Percentiles rank a stretch among this genome's conserved stretches.
Evolutionary conservation across 2,329 filamentous ascomycete genomes (phyloP).

Genomic region (Ascochyta viciae-villosae): DNA sequence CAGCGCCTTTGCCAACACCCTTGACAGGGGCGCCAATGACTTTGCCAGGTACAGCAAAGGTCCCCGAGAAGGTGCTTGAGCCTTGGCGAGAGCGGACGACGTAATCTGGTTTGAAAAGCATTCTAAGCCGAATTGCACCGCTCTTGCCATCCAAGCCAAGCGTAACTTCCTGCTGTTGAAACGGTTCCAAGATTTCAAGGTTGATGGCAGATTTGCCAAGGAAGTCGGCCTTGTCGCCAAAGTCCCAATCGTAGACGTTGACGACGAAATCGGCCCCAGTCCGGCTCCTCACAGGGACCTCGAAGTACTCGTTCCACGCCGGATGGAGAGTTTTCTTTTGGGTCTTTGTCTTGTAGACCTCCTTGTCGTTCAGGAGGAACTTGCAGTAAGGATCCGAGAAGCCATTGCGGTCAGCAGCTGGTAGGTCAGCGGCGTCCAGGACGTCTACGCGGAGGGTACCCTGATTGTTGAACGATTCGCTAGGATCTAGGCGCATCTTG

Average conservation of each 20-base stretch:
- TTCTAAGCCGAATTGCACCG: slow-evolving; percentile 78
- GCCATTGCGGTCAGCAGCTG: slow-evolving; percentile 92
- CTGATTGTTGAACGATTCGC: slow-evolving; percentile 99
- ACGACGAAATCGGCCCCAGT: slow-evolving; percentile 84
- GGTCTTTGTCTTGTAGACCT: slow-evolving; percentile 92
- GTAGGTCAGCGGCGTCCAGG: slow-evolving; percentile 84
- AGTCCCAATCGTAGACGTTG: slow-evolving; percentile 94
- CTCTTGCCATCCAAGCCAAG: slow-evolving; percentile 87
- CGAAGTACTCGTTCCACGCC: slow-evolving; percentile 96
- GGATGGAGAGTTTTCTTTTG: slow-evolving; percentile 97
- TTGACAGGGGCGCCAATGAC: slow-evolving; percentile 97
- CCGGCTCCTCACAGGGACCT: slow-evolving; percentile 79
- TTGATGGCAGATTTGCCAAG: slow-evolving; percentile 80
- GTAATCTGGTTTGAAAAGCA: slow-evolving; percentile 93
- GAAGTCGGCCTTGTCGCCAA: slow-evolving; percentile 91
- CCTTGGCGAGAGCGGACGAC: slow-evolving; percentile 86
- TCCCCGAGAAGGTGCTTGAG: slow-evolving; percentile 90
- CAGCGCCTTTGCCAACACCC: slow-evolving; percentile 79
- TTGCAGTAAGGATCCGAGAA: slow-evolving; percentile 98
- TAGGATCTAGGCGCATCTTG: slow-evolving; percentile 90
- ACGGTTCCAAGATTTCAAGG: slow-evolving; percentile 82
- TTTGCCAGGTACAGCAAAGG: slow-evolving; percentile 84
- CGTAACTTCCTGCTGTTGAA: slow-evolving; percentile 76
- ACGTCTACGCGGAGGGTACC: slow-evolving; percentile 93
- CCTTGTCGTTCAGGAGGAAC: slow-evolving; percentile 86